phyloP scores from a whole-genome alignment of 257 asterid genomes.

The Lantana camara region DNA sequence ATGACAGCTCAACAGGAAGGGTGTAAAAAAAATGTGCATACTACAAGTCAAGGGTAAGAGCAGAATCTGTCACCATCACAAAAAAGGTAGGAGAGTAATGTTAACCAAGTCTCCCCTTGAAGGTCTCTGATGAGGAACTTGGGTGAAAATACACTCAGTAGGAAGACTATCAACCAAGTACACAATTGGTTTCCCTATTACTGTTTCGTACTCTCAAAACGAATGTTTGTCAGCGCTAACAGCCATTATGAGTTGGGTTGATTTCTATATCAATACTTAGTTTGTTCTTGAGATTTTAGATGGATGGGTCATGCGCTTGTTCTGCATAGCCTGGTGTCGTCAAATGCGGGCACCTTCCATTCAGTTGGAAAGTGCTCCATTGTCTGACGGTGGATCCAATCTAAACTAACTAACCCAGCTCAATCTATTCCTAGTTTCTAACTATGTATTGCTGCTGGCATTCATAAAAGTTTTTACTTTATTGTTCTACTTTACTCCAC shows the following conservation, averaged over 20 bases:
- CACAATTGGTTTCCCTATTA: background rate
- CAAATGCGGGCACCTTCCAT: background rate
- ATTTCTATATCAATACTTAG: background rate
- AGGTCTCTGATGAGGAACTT: constrained; percentile 11
- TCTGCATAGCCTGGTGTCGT: background rate
- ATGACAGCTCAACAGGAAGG: background rate
- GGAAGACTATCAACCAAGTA: constrained; percentile 8
- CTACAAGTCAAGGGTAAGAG: constrained; percentile 1
- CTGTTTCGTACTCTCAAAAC: background rate
- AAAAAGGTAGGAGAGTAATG: constrained; percentile 1
- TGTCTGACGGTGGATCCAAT: background rate
- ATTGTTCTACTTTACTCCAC: background rate
- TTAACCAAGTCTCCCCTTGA: constrained; percentile 3
- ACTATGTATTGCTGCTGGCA: constrained; percentile 5
- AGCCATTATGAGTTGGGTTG: background rate
- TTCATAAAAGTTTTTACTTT: background rate
- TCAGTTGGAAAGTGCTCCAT: no score
- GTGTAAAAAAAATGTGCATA: background rate
- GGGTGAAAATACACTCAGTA: background rate
- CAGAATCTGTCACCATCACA: background rate
- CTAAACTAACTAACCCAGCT: background rate
- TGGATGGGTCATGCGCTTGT: background rate
- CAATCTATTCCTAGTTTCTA: background rate
- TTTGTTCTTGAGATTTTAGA: background rate
- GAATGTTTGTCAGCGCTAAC: constrained; percentile 10